Base-by-base conservation (phyloP, 805 yeast genomes). In the Starmerella bombicola region DNA sequence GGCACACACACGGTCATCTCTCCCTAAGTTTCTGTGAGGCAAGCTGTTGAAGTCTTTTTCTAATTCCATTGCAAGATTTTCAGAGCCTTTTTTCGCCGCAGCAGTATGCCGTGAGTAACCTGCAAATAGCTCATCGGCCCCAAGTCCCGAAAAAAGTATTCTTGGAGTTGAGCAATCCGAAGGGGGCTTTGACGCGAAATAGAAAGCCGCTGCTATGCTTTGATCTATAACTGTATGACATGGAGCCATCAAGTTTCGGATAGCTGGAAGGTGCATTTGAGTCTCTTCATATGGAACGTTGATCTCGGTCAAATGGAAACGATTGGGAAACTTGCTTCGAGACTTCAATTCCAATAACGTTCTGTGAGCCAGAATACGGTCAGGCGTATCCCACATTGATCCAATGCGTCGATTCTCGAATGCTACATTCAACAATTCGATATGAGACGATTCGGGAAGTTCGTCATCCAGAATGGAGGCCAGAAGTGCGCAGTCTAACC, bases 81-180 rank as follows among this genome's bases (percentile, higher is more conserved):
- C 56, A 23, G 67, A 65, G 1, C 66, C 62, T 25, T 63, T 62
- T 8, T 44, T 35, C 17, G 57, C 55, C 6, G 53, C 49, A 15
- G 53, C 41, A 1, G 63, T 78, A 51, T 91, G 93, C 33, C 96
- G 69, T 18, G 93, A 81, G 57, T 91, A 91, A 0, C 99, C 99
- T 0, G 95, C 99, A 65, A 81, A 86, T 16, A 91, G 62, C 59
- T 91, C 99, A 62, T 91, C 99, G 0, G 98, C 98, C 1, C 99
- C 99, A 10, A 91, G 66, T 0, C 99, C 99, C 40, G 95, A 82
- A 26, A 91, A 64, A 7, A 91, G 58, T 0, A 91, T 94, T 49
- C 74, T 24, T 13, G 28, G 71, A 7, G 43, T 33, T 2, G 18
- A 9, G 10, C 7, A 13, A 8, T 8, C 16, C 13, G 30, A 84